Conservation (phyloP, 768 basidiomycete genomes). For the Auriscalpium vulgare region DNA sequence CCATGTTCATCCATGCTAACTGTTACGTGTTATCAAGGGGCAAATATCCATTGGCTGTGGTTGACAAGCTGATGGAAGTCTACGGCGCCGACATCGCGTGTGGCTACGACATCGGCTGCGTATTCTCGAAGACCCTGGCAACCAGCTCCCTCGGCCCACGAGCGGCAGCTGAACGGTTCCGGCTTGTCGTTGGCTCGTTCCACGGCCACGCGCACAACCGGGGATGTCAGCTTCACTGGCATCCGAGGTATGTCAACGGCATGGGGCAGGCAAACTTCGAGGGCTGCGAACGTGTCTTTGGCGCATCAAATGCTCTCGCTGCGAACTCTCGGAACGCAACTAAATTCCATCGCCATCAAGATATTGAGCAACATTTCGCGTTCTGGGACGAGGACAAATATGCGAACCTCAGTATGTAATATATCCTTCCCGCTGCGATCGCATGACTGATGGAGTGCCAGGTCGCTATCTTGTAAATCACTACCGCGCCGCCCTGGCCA, state of each 20-base stretch:
- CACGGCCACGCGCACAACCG: constrained; percentile 24
- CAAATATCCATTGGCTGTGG: too few species aligned
- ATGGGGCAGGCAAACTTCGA: constrained; percentile 22
- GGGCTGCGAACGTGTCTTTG: constrained; percentile 22
- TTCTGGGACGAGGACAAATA: constrained; percentile 21
- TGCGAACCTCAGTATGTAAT: constrained; percentile 14
- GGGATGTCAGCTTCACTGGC: constrained; percentile 21
- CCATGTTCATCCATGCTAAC: too few species aligned
- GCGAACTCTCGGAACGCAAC: constrained; percentile 14
- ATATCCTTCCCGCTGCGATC: too few species aligned
- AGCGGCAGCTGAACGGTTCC: background rate
- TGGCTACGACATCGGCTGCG: constrained; percentile 23
- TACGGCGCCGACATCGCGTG: background rate
- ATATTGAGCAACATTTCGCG: constrained; percentile 15
- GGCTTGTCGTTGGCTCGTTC: constrained; percentile 20
- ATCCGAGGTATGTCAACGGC: constrained; percentile 20
- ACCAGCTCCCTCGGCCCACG: constrained; percentile 12
- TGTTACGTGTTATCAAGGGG: too few species aligned
- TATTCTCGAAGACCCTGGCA: constrained; percentile 12
- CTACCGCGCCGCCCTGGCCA: constrained; percentile 1
- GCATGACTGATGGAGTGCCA: background rate
- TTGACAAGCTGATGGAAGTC: too few species aligned
- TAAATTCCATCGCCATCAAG: constrained; percentile 21
- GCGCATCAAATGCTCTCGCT: constrained; percentile 19
- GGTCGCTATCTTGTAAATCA: background rate